Evolutionary conservation across 805 yeast genomes (phyloP).

Genomic region (Candida chauliodis): DNA sequence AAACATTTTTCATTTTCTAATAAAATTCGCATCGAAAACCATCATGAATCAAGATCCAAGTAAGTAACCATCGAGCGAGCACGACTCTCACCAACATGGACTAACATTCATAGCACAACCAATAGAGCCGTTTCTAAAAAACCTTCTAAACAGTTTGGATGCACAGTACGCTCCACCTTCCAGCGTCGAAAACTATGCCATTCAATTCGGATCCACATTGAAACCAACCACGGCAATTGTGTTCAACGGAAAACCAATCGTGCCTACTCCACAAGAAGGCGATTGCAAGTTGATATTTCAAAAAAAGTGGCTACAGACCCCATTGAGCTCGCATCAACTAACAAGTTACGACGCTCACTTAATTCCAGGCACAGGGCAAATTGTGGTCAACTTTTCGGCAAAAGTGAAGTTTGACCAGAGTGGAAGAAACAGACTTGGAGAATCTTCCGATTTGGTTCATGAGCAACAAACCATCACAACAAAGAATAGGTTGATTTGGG

Average conservation of each 20-base stretch:
- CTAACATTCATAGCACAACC: conserved; percentile 26
- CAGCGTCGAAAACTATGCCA: conserved; percentile 38
- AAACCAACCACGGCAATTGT: conserved; percentile 51
- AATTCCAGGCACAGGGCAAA: conserved; percentile 59
- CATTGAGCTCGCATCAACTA: conserved; percentile 58
- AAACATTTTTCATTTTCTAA: no score
- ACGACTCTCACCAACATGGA: no score
- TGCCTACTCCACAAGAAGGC: conserved; percentile 16
- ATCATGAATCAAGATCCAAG: conserved; percentile 12
- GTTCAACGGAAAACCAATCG: conserved; percentile 55
- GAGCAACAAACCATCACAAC: conserved; percentile 9
- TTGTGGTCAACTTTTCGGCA: conserved; percentile 49
- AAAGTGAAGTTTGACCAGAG: conserved; percentile 76
- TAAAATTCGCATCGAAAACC: no score
- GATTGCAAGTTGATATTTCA: conserved; percentile 48
- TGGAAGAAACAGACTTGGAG: conserved; percentile 65
- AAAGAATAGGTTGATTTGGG: conserved; percentile 53
- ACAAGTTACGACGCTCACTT: conserved; percentile 65
- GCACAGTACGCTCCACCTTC: conserved; percentile 26
- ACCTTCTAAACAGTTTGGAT: conserved; percentile 32
- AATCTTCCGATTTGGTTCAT: conserved; percentile 50
- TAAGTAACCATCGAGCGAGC: conserved; percentile 5
- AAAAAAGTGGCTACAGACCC: conserved; percentile 54
- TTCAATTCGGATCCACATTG: conserved; percentile 49
- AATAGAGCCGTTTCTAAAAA: conserved; percentile 38